Evolutionary conservation across 1,284 basidiomycete species (phyloP).

Genomic region (Cryptococcus sp.): DNA sequence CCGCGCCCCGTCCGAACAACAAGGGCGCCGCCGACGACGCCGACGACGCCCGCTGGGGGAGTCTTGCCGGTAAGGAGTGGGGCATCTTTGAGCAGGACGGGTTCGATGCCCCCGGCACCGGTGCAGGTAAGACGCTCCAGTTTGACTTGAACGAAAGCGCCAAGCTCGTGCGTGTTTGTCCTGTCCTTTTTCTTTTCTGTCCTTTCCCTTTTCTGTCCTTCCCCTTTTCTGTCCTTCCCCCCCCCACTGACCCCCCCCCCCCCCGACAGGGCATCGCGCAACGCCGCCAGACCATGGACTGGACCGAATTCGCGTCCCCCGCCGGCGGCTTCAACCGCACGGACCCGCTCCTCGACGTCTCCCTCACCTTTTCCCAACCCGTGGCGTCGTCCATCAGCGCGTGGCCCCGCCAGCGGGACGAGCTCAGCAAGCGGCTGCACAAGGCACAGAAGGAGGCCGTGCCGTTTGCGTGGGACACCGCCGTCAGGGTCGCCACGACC

Average conservation of each 20-base stretch:
- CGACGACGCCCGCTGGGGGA: conserved; percentile 67
- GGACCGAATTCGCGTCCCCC: conserved; percentile 72
- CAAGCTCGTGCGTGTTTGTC: conserved; percentile 59
- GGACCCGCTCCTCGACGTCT: conserved; percentile 67
- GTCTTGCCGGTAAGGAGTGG: conserved; percentile 79
- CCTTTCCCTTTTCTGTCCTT: too few relatives aligned
- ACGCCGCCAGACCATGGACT: conserved; percentile 74
- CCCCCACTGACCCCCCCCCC: neutral
- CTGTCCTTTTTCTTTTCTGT: neutral
- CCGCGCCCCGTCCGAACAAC: conserved; percentile 6
- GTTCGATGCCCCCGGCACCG: conserved; percentile 56
- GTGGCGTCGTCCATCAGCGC: conserved; percentile 61
- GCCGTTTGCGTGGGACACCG: conserved; percentile 78
- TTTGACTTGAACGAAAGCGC: conserved; percentile 83
- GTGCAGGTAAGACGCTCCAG: conserved; percentile 61
- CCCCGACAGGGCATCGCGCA: conserved; percentile 59
- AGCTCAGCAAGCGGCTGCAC: conserved; percentile 70
- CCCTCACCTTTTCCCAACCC: conserved; percentile 74
- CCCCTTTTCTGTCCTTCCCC: too few relatives aligned
- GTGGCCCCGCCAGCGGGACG: conserved; percentile 70
- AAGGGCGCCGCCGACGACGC: conserved; percentile 41
- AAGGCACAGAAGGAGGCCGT: conserved; percentile 76
- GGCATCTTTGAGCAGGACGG: conserved; percentile 78
- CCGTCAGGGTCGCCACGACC: conserved; percentile 58
- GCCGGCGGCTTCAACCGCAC: conserved; percentile 70